Percentiles rank a stretch among this genome's conserved stretches.
phyloP scores from a whole-genome alignment of 352 stramenopile species.

The Globisporangium rhizosaccharum region DNA sequence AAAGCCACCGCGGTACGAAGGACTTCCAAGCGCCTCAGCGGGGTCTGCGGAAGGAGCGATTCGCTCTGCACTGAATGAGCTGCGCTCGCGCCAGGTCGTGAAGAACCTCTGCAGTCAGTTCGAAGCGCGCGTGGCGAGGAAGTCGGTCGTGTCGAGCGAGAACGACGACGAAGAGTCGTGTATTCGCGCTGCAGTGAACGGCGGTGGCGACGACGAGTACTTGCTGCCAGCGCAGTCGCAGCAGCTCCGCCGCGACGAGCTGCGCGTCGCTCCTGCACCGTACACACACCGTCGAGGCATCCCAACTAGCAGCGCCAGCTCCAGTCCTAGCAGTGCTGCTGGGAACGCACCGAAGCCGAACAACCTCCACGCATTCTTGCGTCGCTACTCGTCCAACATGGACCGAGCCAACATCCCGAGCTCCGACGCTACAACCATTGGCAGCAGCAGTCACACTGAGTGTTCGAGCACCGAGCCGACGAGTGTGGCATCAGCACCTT shows the following conservation, averaged over 20 bases:
- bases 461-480: neutral
- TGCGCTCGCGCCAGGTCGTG: constrained; percentile 45
- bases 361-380: constrained; percentile 64
- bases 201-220: constrained; percentile 13
- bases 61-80: constrained; percentile 34
- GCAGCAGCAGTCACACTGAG: neutral
- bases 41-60: constrained; percentile 40
- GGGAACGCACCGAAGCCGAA: constrained; percentile 26
- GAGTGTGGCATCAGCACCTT: too few relatives aligned
- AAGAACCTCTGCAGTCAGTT: constrained; percentile 52
- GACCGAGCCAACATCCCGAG: constrained; percentile 23
- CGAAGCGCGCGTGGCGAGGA: constrained; percentile 19
- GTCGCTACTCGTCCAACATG: constrained; percentile 61
- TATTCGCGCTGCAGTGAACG: constrained; percentile 5
- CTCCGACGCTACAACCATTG: neutral
- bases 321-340: constrained; percentile 5
- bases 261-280: neutral
- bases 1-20: constrained; percentile 13
- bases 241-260: constrained; percentile 8
- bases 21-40: neutral
- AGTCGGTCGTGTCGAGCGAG: constrained; percentile 12
- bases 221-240: constrained; percentile 10
- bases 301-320: constrained; percentile 5
- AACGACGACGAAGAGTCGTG: constrained; percentile 13
- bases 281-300: constrained; percentile 4